phyloP scores from a whole-genome alignment of 2,329 filamentous ascomycete species.

The Ascomycota sp. region DNA sequence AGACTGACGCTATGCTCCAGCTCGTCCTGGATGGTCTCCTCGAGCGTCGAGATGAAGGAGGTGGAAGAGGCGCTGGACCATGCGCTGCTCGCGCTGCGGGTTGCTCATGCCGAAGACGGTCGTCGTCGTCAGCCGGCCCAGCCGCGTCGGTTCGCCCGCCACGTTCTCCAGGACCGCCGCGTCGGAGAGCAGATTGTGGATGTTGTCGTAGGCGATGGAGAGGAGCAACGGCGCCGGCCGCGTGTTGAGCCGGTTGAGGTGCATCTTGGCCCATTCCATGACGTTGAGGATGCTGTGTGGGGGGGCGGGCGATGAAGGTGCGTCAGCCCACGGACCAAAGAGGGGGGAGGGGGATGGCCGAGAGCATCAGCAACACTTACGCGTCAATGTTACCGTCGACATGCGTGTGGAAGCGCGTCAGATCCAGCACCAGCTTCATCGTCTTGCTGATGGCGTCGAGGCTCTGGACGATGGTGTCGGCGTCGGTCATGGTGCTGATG shows the following conservation, averaged over 20 bases:
- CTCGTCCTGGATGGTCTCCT: conserved; percentile 75
- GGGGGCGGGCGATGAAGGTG: neutral
- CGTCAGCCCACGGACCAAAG: neutral
- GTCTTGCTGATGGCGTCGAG: conserved; percentile 73
- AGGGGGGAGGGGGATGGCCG: neutral
- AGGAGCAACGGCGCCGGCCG: conserved; percentile 36
- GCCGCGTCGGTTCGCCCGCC: conserved; percentile 37
- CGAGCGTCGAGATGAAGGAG: conserved; percentile 70
- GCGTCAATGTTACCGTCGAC: conserved; percentile 85
- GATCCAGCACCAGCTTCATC: conserved; percentile 63
- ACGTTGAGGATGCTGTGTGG: conserved; percentile 56
- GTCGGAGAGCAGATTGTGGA: conserved; percentile 56
- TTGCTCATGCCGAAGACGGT: conserved; percentile 62
- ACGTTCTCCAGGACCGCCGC: conserved; percentile 37
- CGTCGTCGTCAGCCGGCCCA: conserved; percentile 50
- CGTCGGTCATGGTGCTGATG: conserved; percentile 77
- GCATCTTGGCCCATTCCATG: conserved; percentile 88
- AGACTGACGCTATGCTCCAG: conserved; percentile 60
- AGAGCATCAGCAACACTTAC: conserved; percentile 20
- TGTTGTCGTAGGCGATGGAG: conserved; percentile 57
- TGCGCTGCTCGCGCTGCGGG: conserved; percentile 59
- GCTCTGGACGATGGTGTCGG: conserved; percentile 64
- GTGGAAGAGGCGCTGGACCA: conserved; percentile 67
- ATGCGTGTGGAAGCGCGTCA: conserved; percentile 82
- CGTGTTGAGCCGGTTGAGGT: conserved; percentile 50